Evolutionary conservation across 2,329 filamentous ascomycete species (phyloP).

Genomic region (Aspergillus terreus): DNA sequence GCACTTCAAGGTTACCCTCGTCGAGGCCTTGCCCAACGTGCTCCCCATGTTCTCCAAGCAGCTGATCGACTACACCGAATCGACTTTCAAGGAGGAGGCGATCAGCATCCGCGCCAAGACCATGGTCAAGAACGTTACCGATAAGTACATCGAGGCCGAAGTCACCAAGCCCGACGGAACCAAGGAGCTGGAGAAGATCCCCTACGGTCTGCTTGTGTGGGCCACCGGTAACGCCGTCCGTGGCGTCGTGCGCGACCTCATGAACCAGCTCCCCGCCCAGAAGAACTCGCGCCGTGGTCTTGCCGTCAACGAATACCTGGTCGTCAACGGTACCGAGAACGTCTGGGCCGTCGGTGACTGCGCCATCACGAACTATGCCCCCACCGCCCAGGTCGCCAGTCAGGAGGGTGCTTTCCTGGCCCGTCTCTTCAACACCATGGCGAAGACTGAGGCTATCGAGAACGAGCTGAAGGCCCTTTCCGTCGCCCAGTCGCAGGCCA

Average conservation of each 20-base stretch:
- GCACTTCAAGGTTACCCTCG: slow-evolving; percentile 94
- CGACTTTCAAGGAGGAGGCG: slow-evolving; percentile 97
- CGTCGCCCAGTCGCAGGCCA: slow-evolving; percentile 62
- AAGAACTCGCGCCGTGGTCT: slow-evolving; percentile 92
- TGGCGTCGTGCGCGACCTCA: slow-evolving; percentile 84
- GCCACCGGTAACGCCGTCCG: slow-evolving; percentile 95
- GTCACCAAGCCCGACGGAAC: slow-evolving; percentile 74
- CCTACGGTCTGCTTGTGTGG: slow-evolving; percentile 96
- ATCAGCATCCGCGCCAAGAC: slow-evolving; percentile 98
- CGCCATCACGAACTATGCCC: slow-evolving; percentile 94
- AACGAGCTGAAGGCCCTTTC: slow-evolving; percentile 67
- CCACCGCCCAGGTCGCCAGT: slow-evolving; percentile 91
- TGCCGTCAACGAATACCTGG: slow-evolving; percentile 96
- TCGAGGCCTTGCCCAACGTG: slow-evolving; percentile 91
- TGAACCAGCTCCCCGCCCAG: slow-evolving; percentile 87
- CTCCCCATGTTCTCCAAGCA: slow-evolving; percentile 99
- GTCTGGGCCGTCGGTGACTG: slow-evolving; percentile 99
- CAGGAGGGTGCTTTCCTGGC: slow-evolving; percentile 96
- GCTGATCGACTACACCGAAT: slow-evolving; percentile 98
- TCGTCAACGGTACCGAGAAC: slow-evolving; percentile 94
- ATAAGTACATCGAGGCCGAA: slow-evolving; percentile 89
- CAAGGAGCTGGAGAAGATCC: slow-evolving; percentile 77
- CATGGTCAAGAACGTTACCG: slow-evolving; percentile 95
- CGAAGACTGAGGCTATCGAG: slow-evolving; percentile 84
- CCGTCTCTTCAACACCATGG: slow-evolving; percentile 97